Evolutionary conservation across 345 rosid species (phyloP), one percentile per base, ranked within the genome.

Genomic region (Eucalyptus shirleyi): DNA sequence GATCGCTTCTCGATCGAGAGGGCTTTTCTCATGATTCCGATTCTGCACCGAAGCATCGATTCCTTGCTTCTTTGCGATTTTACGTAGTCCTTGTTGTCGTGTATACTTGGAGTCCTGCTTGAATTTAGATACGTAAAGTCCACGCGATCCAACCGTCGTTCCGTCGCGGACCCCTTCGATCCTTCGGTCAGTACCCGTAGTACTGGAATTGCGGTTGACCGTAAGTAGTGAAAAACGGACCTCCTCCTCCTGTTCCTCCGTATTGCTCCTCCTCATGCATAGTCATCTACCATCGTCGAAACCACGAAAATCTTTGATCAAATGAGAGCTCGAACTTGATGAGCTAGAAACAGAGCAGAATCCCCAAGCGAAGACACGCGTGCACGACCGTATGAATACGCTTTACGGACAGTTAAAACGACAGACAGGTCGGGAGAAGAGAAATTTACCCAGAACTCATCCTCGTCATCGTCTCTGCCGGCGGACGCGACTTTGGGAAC

Each of bases 401-500:
- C 83, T 77, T 77, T 21, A 6, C 83, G 47, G 42, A 37, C 83
- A 1, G 47, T 11, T 21, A 77, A 77, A 21, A 77, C 83, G 83
- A 40, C 83, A 12, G 45, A 40, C 19, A 3, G 2, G 47, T 50
- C 47, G 83, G 47, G 47, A 40, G 30, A 37, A 26, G 28, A 37
- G 85, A 11, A 6, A 12, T 77, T 86, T 95, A 98, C 99, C 99
- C 98, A 96, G 88, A 91, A 90, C 23, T 93, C 94, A 40, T 95
- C 94, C 37, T 96, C 96, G 87, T 95, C 95, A 81, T 96, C 98
- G 87, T 95, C 96, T 91, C 95, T 94, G 86, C 88, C 69, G 13
- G 96, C 93, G 67, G 90, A 92, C 81, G 95, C 88, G 59, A 90
- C 90, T 87, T 96, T 97, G 87, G 97, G 93, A 93, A 87, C 92